Percentiles rank a stretch among this genome's conserved stretches.
Evolutionary conservation across 129 eudicot species (phyloP).

Genomic region (Chrysanthemum lavandulifolium): DNA sequence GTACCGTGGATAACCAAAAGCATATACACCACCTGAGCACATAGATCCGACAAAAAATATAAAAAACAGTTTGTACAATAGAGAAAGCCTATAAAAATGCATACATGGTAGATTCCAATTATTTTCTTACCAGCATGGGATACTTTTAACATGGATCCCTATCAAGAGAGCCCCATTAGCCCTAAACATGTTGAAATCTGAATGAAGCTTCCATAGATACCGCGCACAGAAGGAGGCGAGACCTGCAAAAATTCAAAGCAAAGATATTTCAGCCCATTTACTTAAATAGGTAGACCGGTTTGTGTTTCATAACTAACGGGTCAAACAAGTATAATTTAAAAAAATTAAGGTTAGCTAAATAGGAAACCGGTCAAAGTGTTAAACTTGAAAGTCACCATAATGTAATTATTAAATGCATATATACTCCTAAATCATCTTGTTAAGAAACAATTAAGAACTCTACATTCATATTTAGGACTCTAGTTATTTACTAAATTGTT

Average conservation of each 20-base stretch:
- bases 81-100: background rate
- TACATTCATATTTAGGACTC: background rate
- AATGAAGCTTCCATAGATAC: conserved; percentile 96
- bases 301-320: background rate
- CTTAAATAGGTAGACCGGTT: background rate
- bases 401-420: background rate
- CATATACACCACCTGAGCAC: conserved; percentile 91
- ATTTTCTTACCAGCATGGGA: conserved; percentile 67
- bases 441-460: background rate
- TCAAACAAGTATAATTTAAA: background rate
- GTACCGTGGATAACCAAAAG: conserved; percentile 79
- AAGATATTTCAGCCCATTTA: background rate
- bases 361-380: background rate
- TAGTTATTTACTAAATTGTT: too few species aligned
- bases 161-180: conserved; percentile 67
- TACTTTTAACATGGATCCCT: conserved; percentile 85
- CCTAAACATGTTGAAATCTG: conserved; percentile 96
- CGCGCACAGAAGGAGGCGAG: conserved; percentile 94
- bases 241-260: conserved; percentile 43
- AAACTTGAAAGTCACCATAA: background rate
- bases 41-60: conserved; percentile 3
- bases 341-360: background rate
- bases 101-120: background rate
- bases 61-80: background rate
- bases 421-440: background rate